phyloP scores from a whole-genome alignment of 495 filamentous ascomycete genomes.

The Choiromyces venosus region DNA sequence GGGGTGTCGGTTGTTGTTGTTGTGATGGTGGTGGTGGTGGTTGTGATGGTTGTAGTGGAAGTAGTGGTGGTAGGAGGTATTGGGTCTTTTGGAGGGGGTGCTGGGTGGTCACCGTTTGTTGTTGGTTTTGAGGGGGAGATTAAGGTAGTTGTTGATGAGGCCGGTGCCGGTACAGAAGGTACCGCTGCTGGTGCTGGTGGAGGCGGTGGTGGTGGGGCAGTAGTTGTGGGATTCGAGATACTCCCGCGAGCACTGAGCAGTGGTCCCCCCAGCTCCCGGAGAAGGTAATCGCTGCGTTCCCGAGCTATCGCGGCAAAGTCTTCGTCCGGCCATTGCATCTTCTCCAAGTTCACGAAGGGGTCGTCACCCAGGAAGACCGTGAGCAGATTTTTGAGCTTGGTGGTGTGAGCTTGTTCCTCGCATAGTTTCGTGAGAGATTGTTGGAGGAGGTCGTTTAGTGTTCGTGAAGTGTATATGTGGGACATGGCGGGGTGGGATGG shows the following conservation, averaged over 20 bases:
- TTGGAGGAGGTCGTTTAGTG: constrained; percentile 69
- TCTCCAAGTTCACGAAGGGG: constrained; percentile 38
- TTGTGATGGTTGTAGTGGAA: constrained; percentile 3
- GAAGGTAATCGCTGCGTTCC: constrained; percentile 32
- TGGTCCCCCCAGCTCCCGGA: constrained; percentile 28
- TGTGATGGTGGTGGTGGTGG: background rate
- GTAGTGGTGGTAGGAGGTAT: background rate
- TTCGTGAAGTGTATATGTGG: constrained; percentile 71
- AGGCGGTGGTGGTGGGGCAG: constrained; percentile 1
- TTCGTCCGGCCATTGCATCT: constrained; percentile 38
- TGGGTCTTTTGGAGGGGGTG: background rate
- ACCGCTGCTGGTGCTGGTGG: background rate
- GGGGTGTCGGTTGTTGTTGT: constrained; percentile 4
- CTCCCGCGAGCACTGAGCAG: constrained; percentile 9
- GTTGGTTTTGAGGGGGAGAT: background rate
- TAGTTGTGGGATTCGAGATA: constrained; percentile 10
- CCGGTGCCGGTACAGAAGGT: constrained; percentile 4
- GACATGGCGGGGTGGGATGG: constrained; percentile 77
- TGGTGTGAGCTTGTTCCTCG: constrained; percentile 40
- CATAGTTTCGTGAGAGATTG: constrained; percentile 52
- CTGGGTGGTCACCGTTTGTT: constrained; percentile 2
- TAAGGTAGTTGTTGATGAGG: background rate
- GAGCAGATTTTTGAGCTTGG: constrained; percentile 40
- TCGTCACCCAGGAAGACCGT: constrained; percentile 42
- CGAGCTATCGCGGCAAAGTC: constrained; percentile 34